Base-by-base conservation (phyloP, 345 rosid species). In the Gossypium stocksii region DNA sequence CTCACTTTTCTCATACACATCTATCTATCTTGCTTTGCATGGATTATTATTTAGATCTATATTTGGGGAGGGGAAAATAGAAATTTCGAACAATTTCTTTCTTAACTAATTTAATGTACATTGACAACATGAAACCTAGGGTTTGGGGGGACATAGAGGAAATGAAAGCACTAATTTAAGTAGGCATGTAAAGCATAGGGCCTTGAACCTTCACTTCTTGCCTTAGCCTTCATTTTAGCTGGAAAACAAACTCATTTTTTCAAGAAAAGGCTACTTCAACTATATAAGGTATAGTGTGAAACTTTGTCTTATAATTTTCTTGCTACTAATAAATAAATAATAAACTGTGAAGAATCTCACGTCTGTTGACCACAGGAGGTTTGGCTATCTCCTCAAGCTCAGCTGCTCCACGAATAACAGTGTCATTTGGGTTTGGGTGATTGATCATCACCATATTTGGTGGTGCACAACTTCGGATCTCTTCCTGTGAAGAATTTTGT, bases 321-420 rank as follows among this genome's bases (percentile, higher is more conserved):
- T 3, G n/a, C 19, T 20, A 22, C n/a, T 22, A 7, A 43, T 34
- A 34, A 34, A 34, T 34, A 51, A 51, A 57, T 60, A 61, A 69
- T 11, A 27, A 23, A 70, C 23, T 27, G 25, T 48, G 41, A 57
- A 53, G 71, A 77, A 62, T 79, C 89, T 86, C 83, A 96, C 99
- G 97, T 86, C 97, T 85, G 84, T 96, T 96, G 71, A 84, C 87
- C 0, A 81, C 82, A 4, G 91, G 90, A 6, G 97, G 90, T 65
- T 88, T 89, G 41, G 97, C 88, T 77, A 91, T 83, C 77, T 87
- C 93, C 54, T 85, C 86, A 56, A 67, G 41, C 41, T 34, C 41
- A 4, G 41, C 74, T 73, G 83, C 82, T 75, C 91, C 97, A 46
- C 80, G 82, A 71, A 86, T 74, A 54, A 84, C 74, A 38, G 88